phyloP scores from a whole-genome alignment of 495 filamentous ascomycete genomes.

The Terfezia claveryi region DNA sequence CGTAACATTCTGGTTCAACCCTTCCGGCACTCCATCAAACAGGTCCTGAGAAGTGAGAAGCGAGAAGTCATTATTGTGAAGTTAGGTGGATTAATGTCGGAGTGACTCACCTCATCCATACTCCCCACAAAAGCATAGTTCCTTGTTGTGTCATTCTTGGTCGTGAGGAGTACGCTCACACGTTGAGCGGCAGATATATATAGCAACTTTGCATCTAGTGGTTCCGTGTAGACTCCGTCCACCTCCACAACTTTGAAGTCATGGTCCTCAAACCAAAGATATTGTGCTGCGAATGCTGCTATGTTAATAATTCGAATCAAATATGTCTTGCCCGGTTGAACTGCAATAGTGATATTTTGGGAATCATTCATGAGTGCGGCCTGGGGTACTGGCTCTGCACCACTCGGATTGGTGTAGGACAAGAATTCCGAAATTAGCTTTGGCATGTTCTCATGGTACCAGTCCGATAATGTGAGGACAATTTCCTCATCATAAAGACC shows the following conservation, averaged over 20 bases:
- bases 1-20: conserved; percentile 53
- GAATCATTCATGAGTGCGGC: conserved; percentile 49
- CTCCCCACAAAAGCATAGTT: conserved; percentile 48
- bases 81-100: conserved; percentile 20
- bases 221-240: conserved; percentile 36
- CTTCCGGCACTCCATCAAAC: conserved; percentile 42
- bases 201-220: conserved; percentile 34
- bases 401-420: conserved; percentile 34
- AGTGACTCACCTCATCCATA: conserved; percentile 33
- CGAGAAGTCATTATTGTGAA: background rate
- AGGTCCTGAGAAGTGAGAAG: conserved; percentile 32
- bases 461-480: conserved; percentile 44
- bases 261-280: conserved; percentile 57
- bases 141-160: conserved; percentile 35
- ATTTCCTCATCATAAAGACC: conserved; percentile 45
- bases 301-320: conserved; percentile 58
- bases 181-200: conserved; percentile 51
- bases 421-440: conserved; percentile 34
- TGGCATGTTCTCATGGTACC: conserved; percentile 42
- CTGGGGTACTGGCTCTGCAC: conserved; percentile 44
- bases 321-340: conserved; percentile 58
- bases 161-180: conserved; percentile 44
- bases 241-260: conserved; percentile 35
- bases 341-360: conserved; percentile 30
- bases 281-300: conserved; percentile 43